phyloP scores from a whole-genome alignment of 768 basidiomycete species.

The Tubosaeta sp. region DNA sequence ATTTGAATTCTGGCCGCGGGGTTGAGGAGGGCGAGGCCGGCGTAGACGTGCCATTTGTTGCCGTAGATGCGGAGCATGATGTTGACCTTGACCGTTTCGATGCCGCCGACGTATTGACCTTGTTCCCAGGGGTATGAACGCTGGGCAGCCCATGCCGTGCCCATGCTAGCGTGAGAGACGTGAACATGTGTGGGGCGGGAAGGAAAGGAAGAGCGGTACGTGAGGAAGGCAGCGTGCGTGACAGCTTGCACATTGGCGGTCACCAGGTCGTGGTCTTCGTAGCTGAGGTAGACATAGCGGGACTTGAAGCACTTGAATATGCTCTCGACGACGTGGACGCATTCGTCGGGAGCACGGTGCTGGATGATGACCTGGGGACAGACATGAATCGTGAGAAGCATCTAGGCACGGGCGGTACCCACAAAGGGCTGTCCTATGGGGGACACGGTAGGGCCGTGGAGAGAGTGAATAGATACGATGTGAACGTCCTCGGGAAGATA shows the following conservation, averaged over 20 bases:
- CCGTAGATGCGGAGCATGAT: slow-evolving; percentile 94
- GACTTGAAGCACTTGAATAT: slow-evolving; percentile 78
- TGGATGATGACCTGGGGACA: slow-evolving; percentile 74
- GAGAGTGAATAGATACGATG: slow-evolving; percentile 90
- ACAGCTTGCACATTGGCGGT: slow-evolving; percentile 99
- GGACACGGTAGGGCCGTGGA: slow-evolving; percentile 90
- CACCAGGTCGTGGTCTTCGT: slow-evolving; percentile 93
- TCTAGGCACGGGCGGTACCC: slow-evolving; percentile 19
- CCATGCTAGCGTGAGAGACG: slow-evolving; percentile 64
- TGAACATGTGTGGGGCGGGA: slow-evolving; percentile 6
- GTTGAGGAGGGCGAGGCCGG: slow-evolving; percentile 96
- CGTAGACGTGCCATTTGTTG: slow-evolving; percentile 99
- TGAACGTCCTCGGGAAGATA: slow-evolving; percentile 81
- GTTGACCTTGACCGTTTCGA: slow-evolving; percentile 96
- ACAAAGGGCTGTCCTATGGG: slow-evolving; percentile 90
- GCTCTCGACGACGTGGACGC: slow-evolving; percentile 73
- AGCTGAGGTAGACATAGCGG: slow-evolving; percentile 88
- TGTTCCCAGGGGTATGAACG: slow-evolving; percentile 92
- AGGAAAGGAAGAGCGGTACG: slow-evolving; percentile 44
- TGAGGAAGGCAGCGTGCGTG: slow-evolving; percentile 95
- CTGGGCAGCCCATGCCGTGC: slow-evolving; percentile 86
- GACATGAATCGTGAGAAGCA: neutral
- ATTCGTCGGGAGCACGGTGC: slow-evolving; percentile 74
- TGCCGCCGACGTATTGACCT: slow-evolving; percentile 91
- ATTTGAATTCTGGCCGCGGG: slow-evolving; percentile 87